Evolutionary conservation across 495 filamentous ascomycete species (phyloP).

Genomic region (Trichoderma orchidacearum): DNA sequence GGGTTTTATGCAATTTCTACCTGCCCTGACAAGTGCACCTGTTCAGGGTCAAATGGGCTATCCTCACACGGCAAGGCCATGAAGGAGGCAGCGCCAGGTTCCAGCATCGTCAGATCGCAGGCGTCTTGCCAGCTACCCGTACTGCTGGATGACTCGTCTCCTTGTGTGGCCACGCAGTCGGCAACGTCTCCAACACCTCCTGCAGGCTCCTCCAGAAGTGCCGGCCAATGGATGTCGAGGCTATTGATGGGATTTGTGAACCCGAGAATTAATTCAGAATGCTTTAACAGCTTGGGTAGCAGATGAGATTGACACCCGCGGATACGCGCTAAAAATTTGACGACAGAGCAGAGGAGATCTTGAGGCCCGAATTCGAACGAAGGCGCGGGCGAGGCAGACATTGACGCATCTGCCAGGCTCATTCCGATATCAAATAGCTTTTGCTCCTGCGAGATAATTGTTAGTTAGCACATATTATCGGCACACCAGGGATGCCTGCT

Average conservation of each 20-base stretch:
- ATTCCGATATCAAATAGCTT: slow-evolving; percentile 1
- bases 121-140: background rate
- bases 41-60: background rate
- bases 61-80: background rate
- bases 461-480: background rate
- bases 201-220: background rate
- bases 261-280: background rate
- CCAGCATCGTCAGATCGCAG: background rate
- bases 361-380: background rate
- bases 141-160: background rate
- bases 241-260: background rate
- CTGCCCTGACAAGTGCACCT: background rate
- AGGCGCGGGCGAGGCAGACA: background rate
- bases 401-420: background rate
- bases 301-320: background rate
- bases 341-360: background rate
- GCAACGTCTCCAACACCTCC: background rate
- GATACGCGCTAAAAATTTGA: background rate
- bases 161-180: background rate
- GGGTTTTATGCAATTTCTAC: background rate
- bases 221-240: background rate
- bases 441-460: background rate
- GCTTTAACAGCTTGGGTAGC: background rate
- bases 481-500: background rate
- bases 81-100: background rate